Base-by-base conservation (phyloP, 768 basidiomycete genomes). In the Termitomyces sp. region DNA sequence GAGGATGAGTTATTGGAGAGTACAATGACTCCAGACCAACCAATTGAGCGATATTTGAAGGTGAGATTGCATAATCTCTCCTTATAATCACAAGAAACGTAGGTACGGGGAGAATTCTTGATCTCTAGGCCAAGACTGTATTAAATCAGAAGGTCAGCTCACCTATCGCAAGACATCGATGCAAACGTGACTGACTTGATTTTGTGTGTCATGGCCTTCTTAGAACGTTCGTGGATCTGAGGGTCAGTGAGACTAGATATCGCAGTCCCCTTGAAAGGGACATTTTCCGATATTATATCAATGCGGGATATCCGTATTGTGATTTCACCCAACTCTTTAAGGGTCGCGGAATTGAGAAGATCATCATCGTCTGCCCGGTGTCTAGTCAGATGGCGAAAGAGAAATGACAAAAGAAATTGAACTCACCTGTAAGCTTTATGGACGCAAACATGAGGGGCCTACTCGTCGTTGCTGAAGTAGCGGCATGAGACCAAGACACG, bases 11-110 rank as follows among this genome's bases (percentile, higher is more conserved):
- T 14, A 43, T 41, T 15, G 41, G 17, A 30, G 10, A 15, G 26
- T 51, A n/a, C n/a, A 11, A 51, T n/a, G 50, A 51, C 17, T 40
- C 30, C n/a, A 26, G 37, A 55, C 62, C 45, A 28, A 63, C 66
- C 64, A 3, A 66, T 55, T 5, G 67, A 61, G 50, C 65, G 53
- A 51, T 58, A 53, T 55, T 60, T 45, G 49, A 57, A 59, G 59
- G 56, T 63, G 48, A 53, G 28, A 2, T 1, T 44, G 19, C 21
- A 33, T 43, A 50, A 26, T 3, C 0, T 37, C 35, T 53, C 41
- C 15, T 58, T 11, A 28, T 43, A 0, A n/a, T n/a, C 50, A 3
- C 2, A 14, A 12, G 1, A 10, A 8, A 15, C 0, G 10, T 30
- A 41, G 3, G 2, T 41, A 12, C n/a, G 0, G 38, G 42, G 15